Conservation (phyloP, 2,329 filamentous ascomycete genomes). For the Beauveria sp. region DNA sequence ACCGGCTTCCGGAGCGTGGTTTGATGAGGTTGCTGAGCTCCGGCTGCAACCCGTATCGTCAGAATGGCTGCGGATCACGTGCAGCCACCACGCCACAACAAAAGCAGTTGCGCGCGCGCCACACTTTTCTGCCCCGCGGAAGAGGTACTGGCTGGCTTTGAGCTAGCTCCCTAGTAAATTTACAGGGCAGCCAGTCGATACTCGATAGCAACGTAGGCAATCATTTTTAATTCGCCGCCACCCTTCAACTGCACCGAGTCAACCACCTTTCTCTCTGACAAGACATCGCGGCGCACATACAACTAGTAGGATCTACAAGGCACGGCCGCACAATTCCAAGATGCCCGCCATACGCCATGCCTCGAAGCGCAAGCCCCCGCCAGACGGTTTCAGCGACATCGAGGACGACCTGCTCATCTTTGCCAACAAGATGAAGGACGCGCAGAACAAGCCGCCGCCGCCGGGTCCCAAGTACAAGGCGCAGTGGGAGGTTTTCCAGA, state of each 20-base stretch:
- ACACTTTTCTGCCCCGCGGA: slow-evolving; percentile 7
- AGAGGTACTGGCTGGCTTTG: no score
- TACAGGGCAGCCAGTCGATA: background rate
- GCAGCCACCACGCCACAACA: slow-evolving; percentile 1
- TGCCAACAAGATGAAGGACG: slow-evolving; percentile 88
- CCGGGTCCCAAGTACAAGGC: slow-evolving; percentile 80
- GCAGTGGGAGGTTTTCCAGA: slow-evolving; percentile 96
- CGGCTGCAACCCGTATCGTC: slow-evolving; percentile 5
- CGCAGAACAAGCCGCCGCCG: slow-evolving; percentile 79
- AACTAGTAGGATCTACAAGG: background rate
- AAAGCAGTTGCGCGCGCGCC: background rate
- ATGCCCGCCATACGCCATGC: slow-evolving; percentile 75
- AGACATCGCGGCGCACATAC: background rate
- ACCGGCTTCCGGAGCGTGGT: slow-evolving; percentile 8
- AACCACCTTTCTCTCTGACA: background rate
- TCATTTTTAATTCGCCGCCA: background rate
- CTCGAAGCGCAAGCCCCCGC: slow-evolving; percentile 73
- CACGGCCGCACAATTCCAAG: slow-evolving; percentile 8
- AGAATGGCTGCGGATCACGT: slow-evolving; percentile 9
- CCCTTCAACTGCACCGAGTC: background rate
- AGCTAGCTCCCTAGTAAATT: background rate
- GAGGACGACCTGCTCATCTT: slow-evolving; percentile 82
- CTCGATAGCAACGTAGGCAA: background rate
- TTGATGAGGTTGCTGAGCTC: slow-evolving; percentile 9
- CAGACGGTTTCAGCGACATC: slow-evolving; percentile 81